Percentiles rank a stretch among this genome's conserved stretches.
Evolutionary conservation across 345 rosid genomes (phyloP).

Genomic region (Camelina sativa): DNA sequence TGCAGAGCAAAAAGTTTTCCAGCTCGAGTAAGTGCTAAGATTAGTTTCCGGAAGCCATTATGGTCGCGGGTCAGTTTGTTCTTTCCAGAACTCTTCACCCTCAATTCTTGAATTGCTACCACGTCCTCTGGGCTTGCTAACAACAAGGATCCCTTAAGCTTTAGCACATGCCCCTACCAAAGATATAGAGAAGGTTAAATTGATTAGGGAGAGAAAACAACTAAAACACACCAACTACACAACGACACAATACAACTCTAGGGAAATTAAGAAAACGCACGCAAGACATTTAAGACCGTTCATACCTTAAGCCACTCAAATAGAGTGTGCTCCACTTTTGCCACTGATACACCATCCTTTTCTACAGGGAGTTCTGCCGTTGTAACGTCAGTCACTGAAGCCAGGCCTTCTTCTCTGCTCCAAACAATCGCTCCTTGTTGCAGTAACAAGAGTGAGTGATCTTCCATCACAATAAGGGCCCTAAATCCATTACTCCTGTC

Average conservation of each 20-base stretch:
- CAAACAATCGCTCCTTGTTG: slow-evolving; percentile 96
- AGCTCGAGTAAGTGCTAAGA: slow-evolving; percentile 81
- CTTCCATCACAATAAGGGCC: slow-evolving; percentile 97
- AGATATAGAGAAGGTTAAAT: slow-evolving; percentile 40
- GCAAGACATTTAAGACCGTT: slow-evolving; percentile 11
- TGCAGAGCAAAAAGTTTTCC: slow-evolving; percentile 91
- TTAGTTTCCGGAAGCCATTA: slow-evolving; percentile 94
- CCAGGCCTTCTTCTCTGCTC: slow-evolving; percentile 96
- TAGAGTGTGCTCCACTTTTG: slow-evolving; percentile 90
- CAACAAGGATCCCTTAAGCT: slow-evolving; percentile 93
- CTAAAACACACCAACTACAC: background rate
- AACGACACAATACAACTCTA: slow-evolving; percentile 9
- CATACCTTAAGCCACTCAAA: slow-evolving; percentile 97
- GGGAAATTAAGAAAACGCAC: slow-evolving; percentile 13
- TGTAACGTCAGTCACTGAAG: slow-evolving; percentile 84
- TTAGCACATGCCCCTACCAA: slow-evolving; percentile 84
- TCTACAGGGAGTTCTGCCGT: slow-evolving; percentile 89
- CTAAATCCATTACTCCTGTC: slow-evolving; percentile 95
- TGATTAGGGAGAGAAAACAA: slow-evolving; percentile 27
- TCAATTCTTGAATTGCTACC: slow-evolving; percentile 80
- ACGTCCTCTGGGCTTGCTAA: slow-evolving; percentile 94
- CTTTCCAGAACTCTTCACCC: slow-evolving; percentile 86
- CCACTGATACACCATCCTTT: slow-evolving; percentile 87
- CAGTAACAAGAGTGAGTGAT: slow-evolving; percentile 86
- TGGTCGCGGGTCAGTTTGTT: slow-evolving; percentile 97